A percentile compares a stretch with the other conserved stretches of the same genome.
Evolutionary conservation across 1,139 yeast genomes (phyloP).

Genomic region (Taphrina confusa): DNA sequence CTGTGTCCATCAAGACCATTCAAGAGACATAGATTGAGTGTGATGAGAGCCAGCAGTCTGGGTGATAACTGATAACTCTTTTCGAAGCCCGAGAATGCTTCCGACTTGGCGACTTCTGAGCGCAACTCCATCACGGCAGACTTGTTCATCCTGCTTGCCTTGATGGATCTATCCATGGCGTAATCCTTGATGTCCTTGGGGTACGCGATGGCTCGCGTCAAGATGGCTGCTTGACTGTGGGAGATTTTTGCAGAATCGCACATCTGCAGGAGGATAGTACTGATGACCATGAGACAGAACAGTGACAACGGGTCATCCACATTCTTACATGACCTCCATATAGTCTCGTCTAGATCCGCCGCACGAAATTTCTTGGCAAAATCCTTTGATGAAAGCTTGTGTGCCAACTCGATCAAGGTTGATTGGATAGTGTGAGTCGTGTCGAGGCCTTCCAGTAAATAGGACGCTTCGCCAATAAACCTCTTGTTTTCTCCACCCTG

Average conservation of each 20-base stretch:
- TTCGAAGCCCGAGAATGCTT: conserved; percentile 2
- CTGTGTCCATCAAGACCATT: neutral
- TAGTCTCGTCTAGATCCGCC: conserved; percentile 8
- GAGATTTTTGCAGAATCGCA: neutral
- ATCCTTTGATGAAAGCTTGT: conserved; percentile 12
- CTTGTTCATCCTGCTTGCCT: conserved; percentile 4
- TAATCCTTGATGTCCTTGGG: conserved; percentile 1
- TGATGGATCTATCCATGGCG: neutral
- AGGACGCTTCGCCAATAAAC: conserved; percentile 47
- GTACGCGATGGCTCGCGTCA: neutral
- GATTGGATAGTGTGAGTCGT: conserved; percentile 10
- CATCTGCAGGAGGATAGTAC: neutral
- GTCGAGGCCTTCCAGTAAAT: conserved; percentile 48
- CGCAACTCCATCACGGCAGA: conserved; percentile 3
- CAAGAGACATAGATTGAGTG: neutral
- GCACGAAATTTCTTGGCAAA: conserved; percentile 21
- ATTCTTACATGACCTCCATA: neutral
- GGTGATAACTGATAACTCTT: conserved; percentile 1
- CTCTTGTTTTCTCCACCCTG: conserved; percentile 48
- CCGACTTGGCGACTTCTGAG: conserved; percentile 6
- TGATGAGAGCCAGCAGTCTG: conserved; percentile 4
- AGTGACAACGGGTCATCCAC: conserved; percentile 9
- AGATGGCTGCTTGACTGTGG: neutral
- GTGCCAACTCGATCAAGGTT: conserved; percentile 15
- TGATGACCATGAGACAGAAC: conserved; percentile 11